Conservation (phyloP, 2,329 filamentous ascomycete genomes). For the Drechslerella coelobrocha region DNA sequence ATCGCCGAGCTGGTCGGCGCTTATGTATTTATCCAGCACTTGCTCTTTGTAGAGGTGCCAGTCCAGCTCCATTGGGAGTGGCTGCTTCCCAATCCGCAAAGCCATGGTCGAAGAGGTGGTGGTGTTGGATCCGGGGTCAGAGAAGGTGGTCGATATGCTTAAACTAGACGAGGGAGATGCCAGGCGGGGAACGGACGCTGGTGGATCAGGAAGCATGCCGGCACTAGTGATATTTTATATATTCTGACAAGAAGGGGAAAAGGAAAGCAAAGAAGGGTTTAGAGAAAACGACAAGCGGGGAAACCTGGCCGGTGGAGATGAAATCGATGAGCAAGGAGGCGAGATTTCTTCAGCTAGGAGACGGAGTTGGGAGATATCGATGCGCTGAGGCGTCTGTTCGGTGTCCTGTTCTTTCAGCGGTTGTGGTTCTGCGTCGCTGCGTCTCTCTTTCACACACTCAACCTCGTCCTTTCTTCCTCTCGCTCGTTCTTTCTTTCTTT, state of each 20-base stretch:
- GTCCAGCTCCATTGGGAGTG: conserved; percentile 37
- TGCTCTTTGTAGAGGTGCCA: conserved; percentile 33
- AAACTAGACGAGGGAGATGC: too few relatives aligned
- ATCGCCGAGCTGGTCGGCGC: conserved; percentile 33
- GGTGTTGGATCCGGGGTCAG: neutral
- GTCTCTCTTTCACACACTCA: too few relatives aligned
- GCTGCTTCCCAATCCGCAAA: conserved; percentile 34
- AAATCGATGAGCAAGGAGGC: neutral
- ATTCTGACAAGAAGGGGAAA: neutral
- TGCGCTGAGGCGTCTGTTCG: neutral
- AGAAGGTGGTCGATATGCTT: conserved; percentile 27
- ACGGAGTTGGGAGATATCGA: neutral
- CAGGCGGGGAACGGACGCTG: conserved; percentile 13
- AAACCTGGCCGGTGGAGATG: neutral
- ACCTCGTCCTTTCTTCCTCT: neutral
- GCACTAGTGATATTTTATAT: neutral
- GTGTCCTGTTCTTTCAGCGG: neutral
- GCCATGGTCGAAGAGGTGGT: conserved; percentile 5
- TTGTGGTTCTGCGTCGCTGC: too few relatives aligned
- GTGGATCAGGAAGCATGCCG: too few relatives aligned
- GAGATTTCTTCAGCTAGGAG: neutral
- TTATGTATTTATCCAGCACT: conserved; percentile 32
- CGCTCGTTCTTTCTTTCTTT: neutral
- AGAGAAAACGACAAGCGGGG: neutral
- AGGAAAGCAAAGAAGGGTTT: neutral